These are phyloP conservation scores for Trichocomaceae sp. DNA, from an alignment of 2,329 filamentous ascomycete species.

Conservation along the genomic window DNA sequence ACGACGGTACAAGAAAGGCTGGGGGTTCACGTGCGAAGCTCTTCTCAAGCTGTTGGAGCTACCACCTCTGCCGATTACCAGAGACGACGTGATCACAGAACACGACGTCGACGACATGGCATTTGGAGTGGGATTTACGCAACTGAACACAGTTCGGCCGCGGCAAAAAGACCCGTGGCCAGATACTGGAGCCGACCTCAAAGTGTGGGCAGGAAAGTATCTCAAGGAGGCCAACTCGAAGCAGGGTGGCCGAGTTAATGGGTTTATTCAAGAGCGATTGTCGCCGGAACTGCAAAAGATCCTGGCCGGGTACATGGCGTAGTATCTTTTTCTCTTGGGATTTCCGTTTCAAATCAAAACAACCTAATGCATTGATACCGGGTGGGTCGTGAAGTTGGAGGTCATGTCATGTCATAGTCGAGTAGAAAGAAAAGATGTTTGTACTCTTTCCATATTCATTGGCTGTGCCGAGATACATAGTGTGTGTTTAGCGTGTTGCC, in stretches of 20 bases:
- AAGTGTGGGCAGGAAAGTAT: conserved; percentile 74
- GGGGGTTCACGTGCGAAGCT: conserved; percentile 84
- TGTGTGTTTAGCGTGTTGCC: neutral
- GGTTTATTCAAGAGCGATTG: conserved; percentile 66
- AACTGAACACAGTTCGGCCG: conserved; percentile 81
- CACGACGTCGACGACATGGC: conserved; percentile 90
- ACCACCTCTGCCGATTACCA: conserved; percentile 65
- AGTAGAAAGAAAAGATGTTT: neutral
- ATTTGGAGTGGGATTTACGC: conserved; percentile 91
- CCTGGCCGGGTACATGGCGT: conserved; percentile 42
- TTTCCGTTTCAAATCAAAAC: neutral
- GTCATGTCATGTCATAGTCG: neutral
- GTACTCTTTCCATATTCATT: too few species aligned
- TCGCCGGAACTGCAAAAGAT: conserved; percentile 51
- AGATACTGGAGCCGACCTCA: conserved; percentile 70
- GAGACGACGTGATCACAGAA: conserved; percentile 73
- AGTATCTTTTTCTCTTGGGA: neutral
- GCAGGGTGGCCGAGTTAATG: conserved; percentile 62
- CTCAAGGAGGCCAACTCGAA: conserved; percentile 70
- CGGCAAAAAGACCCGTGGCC: conserved; percentile 73
- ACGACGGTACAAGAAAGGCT: conserved; percentile 76
- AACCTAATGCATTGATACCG: conserved; percentile 7
- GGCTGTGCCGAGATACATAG: neutral
- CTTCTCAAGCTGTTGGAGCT: conserved; percentile 84
- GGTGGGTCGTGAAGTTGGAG: neutral